These are phyloP conservation scores for Xerocomellus dryophilus DNA, from an alignment of 768 basidiomycete species.

Conservation along the genomic window DNA sequence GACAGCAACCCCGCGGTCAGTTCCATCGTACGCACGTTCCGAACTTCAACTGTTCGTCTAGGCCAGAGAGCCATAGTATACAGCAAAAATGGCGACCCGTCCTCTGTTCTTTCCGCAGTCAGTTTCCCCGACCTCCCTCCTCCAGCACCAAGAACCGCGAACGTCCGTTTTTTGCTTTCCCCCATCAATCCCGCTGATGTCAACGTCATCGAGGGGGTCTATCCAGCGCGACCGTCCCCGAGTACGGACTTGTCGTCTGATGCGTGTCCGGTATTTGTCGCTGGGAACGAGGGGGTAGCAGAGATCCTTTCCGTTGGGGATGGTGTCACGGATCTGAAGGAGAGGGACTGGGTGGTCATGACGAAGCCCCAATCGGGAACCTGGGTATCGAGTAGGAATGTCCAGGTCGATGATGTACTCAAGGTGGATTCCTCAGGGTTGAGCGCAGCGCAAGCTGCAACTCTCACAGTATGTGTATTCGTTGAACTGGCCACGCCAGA, in stretches of 20 bases:
- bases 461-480: constrained; percentile 54
- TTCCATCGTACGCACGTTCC: constrained; percentile 22
- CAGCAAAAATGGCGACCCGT: constrained; percentile 55
- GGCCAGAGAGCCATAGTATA: constrained; percentile 67
- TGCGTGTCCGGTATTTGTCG: constrained; percentile 49
- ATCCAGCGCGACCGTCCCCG: constrained; percentile 58
- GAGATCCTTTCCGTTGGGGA: constrained; percentile 59
- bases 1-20: not conserved
- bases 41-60: constrained; percentile 28
- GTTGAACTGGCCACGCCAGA: not conserved
- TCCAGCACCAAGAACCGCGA: constrained; percentile 56
- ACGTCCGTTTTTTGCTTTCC: constrained; percentile 64
- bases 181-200: constrained; percentile 82
- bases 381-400: constrained; percentile 60
- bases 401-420: constrained; percentile 54
- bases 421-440: constrained; percentile 53
- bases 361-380: constrained; percentile 68
- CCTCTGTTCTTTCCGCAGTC: constrained; percentile 52
- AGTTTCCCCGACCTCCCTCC: constrained; percentile 51
- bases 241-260: constrained; percentile 35
- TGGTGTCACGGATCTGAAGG: constrained; percentile 45
- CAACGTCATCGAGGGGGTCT: constrained; percentile 81
- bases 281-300: constrained; percentile 77
- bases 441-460: constrained; percentile 67
- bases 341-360: constrained; percentile 75